Percentiles rank a stretch among this genome's conserved stretches.
phyloP scores from a whole-genome alignment of 441 rosid genomes.

The Populus hybrid region DNA sequence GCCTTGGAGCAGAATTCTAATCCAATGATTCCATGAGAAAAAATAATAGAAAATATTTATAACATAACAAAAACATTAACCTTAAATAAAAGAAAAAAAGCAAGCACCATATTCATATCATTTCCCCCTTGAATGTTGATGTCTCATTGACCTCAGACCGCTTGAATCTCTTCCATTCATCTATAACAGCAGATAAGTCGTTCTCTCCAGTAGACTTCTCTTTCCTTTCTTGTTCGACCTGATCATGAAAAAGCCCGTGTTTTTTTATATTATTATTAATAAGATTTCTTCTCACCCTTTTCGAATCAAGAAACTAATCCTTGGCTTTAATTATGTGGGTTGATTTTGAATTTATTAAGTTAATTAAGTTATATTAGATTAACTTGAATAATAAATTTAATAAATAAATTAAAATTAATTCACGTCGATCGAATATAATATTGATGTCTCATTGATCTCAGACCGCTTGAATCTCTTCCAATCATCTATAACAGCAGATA shows the following conservation, averaged over 20 bases:
- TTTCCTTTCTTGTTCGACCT: conserved; percentile 37
- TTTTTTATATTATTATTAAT: no score
- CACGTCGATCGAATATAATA: neutral
- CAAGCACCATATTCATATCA: neutral
- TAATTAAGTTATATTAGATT: no score
- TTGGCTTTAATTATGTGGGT: no score
- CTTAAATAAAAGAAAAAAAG: neutral
- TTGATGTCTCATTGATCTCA: neutral
- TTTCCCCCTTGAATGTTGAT: conserved; percentile 10
- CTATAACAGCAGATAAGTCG: conserved; percentile 30
- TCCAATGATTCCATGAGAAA: neutral
- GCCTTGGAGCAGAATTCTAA: conserved; percentile 62
- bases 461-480: conserved; percentile 34
- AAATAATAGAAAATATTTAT: neutral
- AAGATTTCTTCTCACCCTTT: no score
- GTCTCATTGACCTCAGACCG: conserved; percentile 1
- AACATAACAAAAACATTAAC: neutral
- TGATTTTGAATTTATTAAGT: no score
- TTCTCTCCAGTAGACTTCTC: conserved; percentile 32
- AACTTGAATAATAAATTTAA: no score
- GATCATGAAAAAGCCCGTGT: conserved; percentile 44
- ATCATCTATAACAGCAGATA: conserved; percentile 23
- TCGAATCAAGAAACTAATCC: no score
- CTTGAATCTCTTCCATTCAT: conserved; percentile 32
- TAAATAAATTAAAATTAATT: no score